Evolutionary conservation across 2,329 filamentous ascomycete genomes (phyloP), one percentile per base, ranked within the genome.

Genomic region (Paradendryphiella salina): DNA sequence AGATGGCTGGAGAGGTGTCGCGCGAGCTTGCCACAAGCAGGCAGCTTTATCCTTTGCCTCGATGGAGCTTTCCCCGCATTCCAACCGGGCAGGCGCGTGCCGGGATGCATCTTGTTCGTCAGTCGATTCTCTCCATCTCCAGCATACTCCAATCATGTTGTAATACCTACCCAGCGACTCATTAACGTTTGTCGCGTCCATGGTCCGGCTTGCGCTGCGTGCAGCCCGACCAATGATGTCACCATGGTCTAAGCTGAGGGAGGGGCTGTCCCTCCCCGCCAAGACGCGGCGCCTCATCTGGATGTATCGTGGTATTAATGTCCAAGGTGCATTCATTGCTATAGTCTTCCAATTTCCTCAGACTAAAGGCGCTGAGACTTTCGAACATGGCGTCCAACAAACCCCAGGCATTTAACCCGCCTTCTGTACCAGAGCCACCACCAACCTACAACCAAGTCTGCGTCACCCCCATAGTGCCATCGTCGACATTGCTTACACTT

Each of bases 361-460:
- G 20, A 28, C 10, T 5, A 3, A 18, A 23, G 29, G 23, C 8
- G 21, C n/a, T 11, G 11, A 37, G 11, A 8, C 33, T 17, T 14
- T 13, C 36, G 14, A 28, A 10, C 32, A 42, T 47, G 41, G 17
- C 55, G 18, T 26, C 50, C 38, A 61, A 59, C 46, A 69, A 69
- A 51, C 67, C 69, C 6, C 52, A 61, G 29, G 56, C 66, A 13
- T 69, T 65, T 53, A 70, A 70, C n/a, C 67, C 66, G 1, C 48
- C 64, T 3, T 51, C 35, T 9, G 64, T 70, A 14, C 57, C 63
- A 9, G 45, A 43, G 9, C 66, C 67, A 18, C 63, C 66, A 10
- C 61, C 67, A 39, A 66, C 63, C 26, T 72, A 72, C 47, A 47
- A 50, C n/a, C 67, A 71, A 53, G 57, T 65, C 39, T 65, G 60